Evolutionary conservation across 306 rosid species (phyloP).

Genomic region (Morella rubra): DNA sequence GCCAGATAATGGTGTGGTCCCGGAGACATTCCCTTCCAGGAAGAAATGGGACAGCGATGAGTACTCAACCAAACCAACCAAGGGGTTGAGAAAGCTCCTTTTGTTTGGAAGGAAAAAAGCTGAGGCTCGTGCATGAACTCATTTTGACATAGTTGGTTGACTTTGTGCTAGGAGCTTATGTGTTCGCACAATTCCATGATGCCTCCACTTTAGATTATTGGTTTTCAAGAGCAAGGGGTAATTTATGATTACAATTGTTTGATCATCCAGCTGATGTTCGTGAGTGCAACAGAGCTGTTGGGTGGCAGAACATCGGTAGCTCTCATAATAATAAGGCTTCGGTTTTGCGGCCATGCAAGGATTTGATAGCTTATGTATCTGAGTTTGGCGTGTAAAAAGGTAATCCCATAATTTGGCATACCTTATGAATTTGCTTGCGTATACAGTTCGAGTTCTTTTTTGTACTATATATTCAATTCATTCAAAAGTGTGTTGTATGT

Average conservation of each 20-base stretch:
- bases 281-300: conserved; percentile 30
- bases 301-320: conserved; percentile 39
- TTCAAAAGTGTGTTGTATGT: conserved; percentile 9
- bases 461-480: not conserved
- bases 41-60: conserved; percentile 94
- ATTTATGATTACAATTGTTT: conserved; percentile 31
- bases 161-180: conserved; percentile 26
- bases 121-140: conserved; percentile 44
- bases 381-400: conserved; percentile 28
- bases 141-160: conserved; percentile 28
- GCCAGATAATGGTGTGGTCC: conserved; percentile 37
- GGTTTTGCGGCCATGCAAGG: conserved; percentile 45
- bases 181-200: conserved; percentile 21
- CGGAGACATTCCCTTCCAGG: conserved; percentile 59
- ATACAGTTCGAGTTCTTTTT: conserved; percentile 14
- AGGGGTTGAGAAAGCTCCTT: conserved; percentile 89
- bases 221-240: conserved; percentile 26
- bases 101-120: conserved; percentile 72
- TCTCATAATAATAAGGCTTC: conserved; percentile 38
- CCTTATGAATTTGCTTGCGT: conserved; percentile 21
- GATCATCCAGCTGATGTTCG: conserved; percentile 29
- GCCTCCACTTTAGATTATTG: conserved; percentile 19
- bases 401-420: conserved; percentile 26
- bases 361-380: conserved; percentile 44
- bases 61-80: conserved; percentile 67